Evolutionary conservation across 73 alveolate genomes (phyloP).

Genomic region (Durusdinium trenchii): DNA sequence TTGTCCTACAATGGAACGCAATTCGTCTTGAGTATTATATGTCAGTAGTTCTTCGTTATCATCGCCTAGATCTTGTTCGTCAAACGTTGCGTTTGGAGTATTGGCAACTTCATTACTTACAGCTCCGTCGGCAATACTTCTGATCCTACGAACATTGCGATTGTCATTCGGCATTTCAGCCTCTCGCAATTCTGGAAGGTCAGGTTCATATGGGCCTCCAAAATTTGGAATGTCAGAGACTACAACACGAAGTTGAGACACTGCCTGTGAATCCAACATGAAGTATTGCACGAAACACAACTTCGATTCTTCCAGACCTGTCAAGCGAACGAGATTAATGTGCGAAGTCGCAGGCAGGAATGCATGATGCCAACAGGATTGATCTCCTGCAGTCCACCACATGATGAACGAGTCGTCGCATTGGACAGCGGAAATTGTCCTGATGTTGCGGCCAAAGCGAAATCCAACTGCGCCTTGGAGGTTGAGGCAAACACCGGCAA

Average conservation of each 20-base stretch:
- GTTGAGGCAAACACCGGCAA: background rate
- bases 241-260: background rate
- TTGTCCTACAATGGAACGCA: no score
- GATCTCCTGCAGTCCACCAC: background rate
- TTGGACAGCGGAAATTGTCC: background rate
- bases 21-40: no score
- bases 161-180: no score
- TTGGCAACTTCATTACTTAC: no score
- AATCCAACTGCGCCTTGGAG: background rate
- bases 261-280: background rate
- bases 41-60: no score
- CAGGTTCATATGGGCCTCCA: background rate
- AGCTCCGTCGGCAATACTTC: no score
- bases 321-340: background rate
- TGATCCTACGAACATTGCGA: no score
- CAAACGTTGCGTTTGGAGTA: no score
- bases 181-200: no score
- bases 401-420: background rate
- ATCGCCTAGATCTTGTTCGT: no score
- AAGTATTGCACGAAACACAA: background rate
- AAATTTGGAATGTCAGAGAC: background rate
- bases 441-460: background rate
- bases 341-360: background rate
- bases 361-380: background rate
- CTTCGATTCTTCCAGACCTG: background rate